These are phyloP conservation scores for Linnemannia exigua DNA, from an alignment of 192 early-diverging fungal genomes.

Conservation along the genomic window DNA sequence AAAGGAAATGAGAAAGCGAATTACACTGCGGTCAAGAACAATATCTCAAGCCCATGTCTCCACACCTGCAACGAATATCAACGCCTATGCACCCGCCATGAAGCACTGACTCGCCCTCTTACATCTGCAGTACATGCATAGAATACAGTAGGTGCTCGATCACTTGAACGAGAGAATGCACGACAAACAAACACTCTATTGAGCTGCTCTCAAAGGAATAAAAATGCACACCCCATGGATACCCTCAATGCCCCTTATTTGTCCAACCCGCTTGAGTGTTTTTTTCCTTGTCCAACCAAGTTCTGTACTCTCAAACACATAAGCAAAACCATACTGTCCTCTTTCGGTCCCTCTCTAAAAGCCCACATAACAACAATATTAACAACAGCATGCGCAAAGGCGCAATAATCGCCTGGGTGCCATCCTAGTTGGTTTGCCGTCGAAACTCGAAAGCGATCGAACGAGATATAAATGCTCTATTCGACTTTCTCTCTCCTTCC, in stretches of 20 bases:
- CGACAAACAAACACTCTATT: not conserved
- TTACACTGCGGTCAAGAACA: too few relatives aligned
- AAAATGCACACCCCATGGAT: not conserved
- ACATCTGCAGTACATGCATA: not conserved
- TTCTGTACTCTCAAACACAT: not conserved
- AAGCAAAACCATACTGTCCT: not conserved
- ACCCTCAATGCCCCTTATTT: not conserved
- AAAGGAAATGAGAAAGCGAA: not conserved
- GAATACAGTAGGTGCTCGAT: not conserved
- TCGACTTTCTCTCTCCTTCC: not conserved
- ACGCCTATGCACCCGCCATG: too few relatives aligned
- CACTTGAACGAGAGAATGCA: not conserved
- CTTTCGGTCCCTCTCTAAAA: not conserved
- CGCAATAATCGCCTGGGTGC: not conserved
- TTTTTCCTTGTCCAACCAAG: not conserved
- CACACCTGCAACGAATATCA: too few relatives aligned
- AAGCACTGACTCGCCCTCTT: too few relatives aligned
- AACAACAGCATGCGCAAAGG: not conserved
- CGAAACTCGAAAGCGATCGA: too few relatives aligned
- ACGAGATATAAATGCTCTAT: not conserved
- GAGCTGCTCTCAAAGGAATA: slow-evolving; percentile 2
- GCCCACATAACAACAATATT: not conserved
- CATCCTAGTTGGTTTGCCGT: not conserved
- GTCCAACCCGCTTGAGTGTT: not conserved
- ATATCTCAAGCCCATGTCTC: too few relatives aligned